Conservation (phyloP, 768 basidiomycete species). For the Tricholoma saponaceum region DNA sequence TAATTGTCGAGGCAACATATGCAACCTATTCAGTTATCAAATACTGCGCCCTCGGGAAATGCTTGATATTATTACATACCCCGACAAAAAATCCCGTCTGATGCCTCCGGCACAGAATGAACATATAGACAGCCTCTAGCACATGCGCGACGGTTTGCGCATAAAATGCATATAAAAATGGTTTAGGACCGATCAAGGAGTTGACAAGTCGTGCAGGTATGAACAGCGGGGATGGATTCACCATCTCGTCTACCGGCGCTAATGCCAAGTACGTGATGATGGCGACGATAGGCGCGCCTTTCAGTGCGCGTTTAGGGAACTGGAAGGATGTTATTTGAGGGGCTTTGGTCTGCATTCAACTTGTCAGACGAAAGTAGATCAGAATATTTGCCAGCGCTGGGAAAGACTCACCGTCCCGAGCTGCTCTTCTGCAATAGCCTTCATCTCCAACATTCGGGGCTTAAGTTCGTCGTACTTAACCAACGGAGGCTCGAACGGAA, state of each 20-base stretch:
- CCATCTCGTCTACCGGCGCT: constrained; percentile 12
- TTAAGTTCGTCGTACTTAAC: constrained; percentile 78
- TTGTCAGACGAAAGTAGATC: background rate
- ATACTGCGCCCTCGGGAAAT: background rate
- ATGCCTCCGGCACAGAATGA: constrained; percentile 45
- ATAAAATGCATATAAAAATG: constrained; percentile 30
- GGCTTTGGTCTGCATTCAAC: constrained; percentile 44
- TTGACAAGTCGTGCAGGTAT: constrained; percentile 29
- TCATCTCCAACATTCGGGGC: constrained; percentile 76
- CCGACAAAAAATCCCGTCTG: constrained; percentile 38
- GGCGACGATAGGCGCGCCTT: constrained; percentile 21
- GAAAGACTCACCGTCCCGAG: constrained; percentile 66
- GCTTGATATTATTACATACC: constrained; percentile 19
- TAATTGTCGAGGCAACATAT: constrained; percentile 49
- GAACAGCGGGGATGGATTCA: constrained; percentile 23
- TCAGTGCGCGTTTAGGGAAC: constrained; percentile 30
- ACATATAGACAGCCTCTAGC: constrained; percentile 46
- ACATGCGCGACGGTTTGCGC: constrained; percentile 33
- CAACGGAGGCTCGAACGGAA: constrained; percentile 70
- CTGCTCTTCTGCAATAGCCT: constrained; percentile 71
- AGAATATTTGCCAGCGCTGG: background rate
- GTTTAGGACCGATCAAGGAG: constrained; percentile 24
- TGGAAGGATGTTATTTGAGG: constrained; percentile 60
- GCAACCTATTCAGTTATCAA: constrained; percentile 33
- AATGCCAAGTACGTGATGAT: constrained; percentile 29